These are phyloP conservation scores for Chrysochromulina parva DNA, from an alignment of 78 protist genomes.

Conservation along the genomic window DNA sequence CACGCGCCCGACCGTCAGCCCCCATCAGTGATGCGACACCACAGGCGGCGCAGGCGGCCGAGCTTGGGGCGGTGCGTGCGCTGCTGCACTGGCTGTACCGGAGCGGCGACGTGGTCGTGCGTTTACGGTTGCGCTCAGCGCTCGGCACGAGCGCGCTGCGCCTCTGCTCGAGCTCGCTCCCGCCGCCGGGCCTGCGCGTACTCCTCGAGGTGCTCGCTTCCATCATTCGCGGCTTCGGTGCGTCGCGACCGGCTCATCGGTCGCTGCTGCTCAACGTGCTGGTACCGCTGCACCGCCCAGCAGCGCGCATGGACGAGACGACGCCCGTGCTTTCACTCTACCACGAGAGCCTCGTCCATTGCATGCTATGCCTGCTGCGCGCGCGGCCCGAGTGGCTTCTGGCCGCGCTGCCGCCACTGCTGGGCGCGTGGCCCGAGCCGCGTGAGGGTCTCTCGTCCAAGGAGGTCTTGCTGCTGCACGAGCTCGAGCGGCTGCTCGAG, in stretches of 20 bases:
- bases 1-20: too few relatives aligned
- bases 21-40: too few relatives aligned
- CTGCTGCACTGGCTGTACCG: neutral
- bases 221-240: neutral
- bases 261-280: neutral
- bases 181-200: neutral
- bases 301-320: neutral
- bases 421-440: neutral
- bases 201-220: neutral
- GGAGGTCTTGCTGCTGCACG: slow-evolving; percentile 24
- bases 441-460: neutral
- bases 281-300: neutral
- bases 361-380: neutral
- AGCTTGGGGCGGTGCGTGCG: neutral
- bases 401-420: neutral
- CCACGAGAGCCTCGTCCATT: neutral
- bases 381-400: neutral
- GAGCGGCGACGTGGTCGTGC: neutral
- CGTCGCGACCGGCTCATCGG: neutral
- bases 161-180: neutral
- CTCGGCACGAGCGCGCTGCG: neutral
- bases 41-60: neutral
- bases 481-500: neutral
- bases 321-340: neutral
- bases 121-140: neutral